Evolutionary conservation across 768 basidiomycete species (phyloP).

Genomic region (Boletus rubroflammeus): DNA sequence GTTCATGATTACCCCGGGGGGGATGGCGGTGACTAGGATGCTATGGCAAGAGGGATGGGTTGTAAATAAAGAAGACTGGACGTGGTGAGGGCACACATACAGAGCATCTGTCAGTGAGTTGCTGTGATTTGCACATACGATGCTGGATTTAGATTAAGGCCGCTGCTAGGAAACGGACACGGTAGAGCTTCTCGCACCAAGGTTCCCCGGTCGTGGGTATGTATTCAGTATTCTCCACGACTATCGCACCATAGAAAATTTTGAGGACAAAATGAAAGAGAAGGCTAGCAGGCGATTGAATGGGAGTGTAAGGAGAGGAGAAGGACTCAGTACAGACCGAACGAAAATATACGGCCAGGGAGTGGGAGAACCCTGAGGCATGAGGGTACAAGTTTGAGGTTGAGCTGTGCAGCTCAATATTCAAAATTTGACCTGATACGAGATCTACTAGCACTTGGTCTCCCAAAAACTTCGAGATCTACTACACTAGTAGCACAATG

Average conservation of each 20-base stretch:
- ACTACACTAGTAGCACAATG: too few relatives aligned
- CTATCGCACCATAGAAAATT: constrained; percentile 88
- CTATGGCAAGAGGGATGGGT: constrained; percentile 32
- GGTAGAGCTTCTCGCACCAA: constrained; percentile 45
- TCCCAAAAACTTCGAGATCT: too few relatives aligned
- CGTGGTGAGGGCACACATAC: constrained; percentile 39
- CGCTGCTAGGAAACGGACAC: not conserved
- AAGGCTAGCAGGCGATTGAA: constrained; percentile 37
- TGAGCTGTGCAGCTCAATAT: not conserved
- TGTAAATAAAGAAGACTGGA: not conserved
- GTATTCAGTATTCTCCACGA: constrained; percentile 71
- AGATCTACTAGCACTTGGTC: too few relatives aligned
- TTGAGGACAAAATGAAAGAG: constrained; percentile 82
- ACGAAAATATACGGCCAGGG: constrained; percentile 69
- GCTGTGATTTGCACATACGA: constrained; percentile 83
- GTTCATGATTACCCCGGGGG: constrained; percentile 48
- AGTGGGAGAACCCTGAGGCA: constrained; percentile 40
- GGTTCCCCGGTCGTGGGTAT: constrained; percentile 73
- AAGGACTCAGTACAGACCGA: constrained; percentile 43
- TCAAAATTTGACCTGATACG: not conserved
- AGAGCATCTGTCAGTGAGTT: constrained; percentile 86
- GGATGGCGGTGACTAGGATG: constrained; percentile 70
- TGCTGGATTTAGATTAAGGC: constrained; percentile 40
- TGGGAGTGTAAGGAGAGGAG: not conserved
- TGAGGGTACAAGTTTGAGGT: constrained; percentile 8